Evolutionary conservation across 2,329 filamentous ascomycete genomes (phyloP).

Genomic region (Orbilia javanica): DNA sequence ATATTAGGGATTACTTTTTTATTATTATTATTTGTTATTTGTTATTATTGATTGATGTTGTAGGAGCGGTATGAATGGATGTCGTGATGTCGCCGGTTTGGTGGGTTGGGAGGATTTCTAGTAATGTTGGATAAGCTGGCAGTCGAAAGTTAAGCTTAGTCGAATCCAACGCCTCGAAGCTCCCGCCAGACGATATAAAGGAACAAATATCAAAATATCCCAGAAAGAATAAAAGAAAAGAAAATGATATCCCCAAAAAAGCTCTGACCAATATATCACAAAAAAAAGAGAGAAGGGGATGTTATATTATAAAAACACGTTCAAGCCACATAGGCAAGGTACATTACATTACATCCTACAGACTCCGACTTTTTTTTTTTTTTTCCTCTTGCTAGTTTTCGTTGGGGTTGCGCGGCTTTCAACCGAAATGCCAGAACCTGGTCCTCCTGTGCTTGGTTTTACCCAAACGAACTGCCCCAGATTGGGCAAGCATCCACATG

Average conservation of each 20-base stretch:
- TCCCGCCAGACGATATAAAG: no score
- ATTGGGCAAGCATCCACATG: slow-evolving; percentile 8
- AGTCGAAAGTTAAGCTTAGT: no score
- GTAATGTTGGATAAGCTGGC: no score
- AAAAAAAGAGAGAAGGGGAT: neutral
- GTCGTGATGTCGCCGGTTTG: neutral
- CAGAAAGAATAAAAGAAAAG: no score
- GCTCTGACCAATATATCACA: no score
- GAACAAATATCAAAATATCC: no score
- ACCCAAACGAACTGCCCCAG: slow-evolving; percentile 6
- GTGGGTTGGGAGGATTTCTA: no score
- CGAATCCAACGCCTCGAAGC: no score
- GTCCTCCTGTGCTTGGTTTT: no score
- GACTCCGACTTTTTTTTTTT: slow-evolving; percentile 13
- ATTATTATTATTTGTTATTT: neutral
- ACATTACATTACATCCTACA: neutral
- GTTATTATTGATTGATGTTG: neutral
- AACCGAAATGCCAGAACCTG: slow-evolving; percentile 31
- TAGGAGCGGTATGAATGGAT: neutral
- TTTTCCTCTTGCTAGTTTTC: slow-evolving; percentile 6
- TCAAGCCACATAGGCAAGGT: no score
- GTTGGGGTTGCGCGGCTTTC: slow-evolving; percentile 35
- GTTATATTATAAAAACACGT: neutral
- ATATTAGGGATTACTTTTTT: neutral
- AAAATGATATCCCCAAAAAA: no score